These are phyloP conservation scores for Acephala macrosclerotiorum DNA, from an alignment of 2,329 filamentous ascomycete genomes.

Conservation along the genomic window DNA sequence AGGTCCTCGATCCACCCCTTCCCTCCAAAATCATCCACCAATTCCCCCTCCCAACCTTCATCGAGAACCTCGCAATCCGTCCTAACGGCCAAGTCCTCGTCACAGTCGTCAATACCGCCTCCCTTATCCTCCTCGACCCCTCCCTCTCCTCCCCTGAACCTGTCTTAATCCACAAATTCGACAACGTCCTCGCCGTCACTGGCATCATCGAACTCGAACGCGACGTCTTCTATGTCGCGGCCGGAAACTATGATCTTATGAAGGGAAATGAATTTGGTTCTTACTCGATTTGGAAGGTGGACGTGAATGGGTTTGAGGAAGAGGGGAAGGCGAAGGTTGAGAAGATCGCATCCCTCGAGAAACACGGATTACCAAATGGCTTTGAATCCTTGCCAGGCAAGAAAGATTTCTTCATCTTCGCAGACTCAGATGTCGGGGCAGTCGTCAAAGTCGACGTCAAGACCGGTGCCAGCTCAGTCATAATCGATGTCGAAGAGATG, in stretches of 20 bases:
- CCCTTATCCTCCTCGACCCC: constrained; percentile 23
- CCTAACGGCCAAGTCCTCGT: constrained; percentile 27
- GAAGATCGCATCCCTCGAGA: not conserved
- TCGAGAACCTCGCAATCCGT: constrained; percentile 32
- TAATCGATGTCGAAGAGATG: constrained; percentile 38
- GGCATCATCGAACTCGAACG: constrained; percentile 23
- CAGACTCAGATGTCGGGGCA: constrained; percentile 40
- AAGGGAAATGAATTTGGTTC: constrained; percentile 7
- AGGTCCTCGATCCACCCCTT: constrained; percentile 15
- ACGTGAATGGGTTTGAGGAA: constrained; percentile 12
- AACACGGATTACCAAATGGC: not conserved
- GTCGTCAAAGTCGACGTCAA: constrained; percentile 41
- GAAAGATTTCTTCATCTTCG: constrained; percentile 36
- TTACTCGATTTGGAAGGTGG: constrained; percentile 19
- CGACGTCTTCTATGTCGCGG: constrained; percentile 22
- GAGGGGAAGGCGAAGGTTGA: not conserved
- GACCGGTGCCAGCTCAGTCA: constrained; percentile 31
- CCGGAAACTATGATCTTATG: constrained; percentile 19
- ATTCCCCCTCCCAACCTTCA: constrained; percentile 31
- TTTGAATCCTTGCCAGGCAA: constrained; percentile 6
- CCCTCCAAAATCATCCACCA: constrained; percentile 19
- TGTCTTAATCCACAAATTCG: constrained; percentile 22
- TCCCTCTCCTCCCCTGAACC: not conserved
- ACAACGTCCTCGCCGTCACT: constrained; percentile 4
- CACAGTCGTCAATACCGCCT: constrained; percentile 22